Evolutionary conservation across 768 basidiomycete species (phyloP).

Genomic region (Kwoniella sp.): DNA sequence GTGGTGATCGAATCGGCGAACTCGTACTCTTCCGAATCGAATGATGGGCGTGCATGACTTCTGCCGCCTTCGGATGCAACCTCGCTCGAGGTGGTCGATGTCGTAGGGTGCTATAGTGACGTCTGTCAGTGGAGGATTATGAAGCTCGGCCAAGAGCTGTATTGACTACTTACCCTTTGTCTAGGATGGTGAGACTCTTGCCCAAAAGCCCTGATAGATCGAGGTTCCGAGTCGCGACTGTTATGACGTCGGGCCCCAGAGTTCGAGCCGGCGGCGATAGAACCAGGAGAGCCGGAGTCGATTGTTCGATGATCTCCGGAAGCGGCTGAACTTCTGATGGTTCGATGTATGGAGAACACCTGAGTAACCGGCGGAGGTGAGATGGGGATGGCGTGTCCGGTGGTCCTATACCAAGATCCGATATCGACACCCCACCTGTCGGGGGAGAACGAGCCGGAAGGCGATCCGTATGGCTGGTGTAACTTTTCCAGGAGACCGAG

Average conservation of each 20-base stretch:
- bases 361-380: neutral
- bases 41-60: neutral
- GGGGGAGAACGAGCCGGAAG: neutral
- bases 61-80: neutral
- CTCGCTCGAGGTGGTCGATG: neutral
- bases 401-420: neutral
- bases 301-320: too few relatives aligned
- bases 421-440: neutral
- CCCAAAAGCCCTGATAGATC: too few relatives aligned
- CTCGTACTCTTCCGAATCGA: neutral
- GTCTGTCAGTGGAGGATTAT: neutral
- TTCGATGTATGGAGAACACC: neutral
- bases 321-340: neutral
- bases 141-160: neutral
- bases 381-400: neutral
- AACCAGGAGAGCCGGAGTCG: neutral
- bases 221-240: too few relatives aligned
- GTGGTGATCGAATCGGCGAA: conserved; percentile 17
- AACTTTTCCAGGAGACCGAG: conserved; percentile 7
- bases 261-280: too few relatives aligned
- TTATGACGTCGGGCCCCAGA: too few relatives aligned
- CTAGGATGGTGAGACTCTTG: too few relatives aligned
- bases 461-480: neutral
- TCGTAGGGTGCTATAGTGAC: neutral
- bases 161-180: neutral